Percentiles rank a stretch among this genome's conserved stretches.
These are phyloP conservation scores for Leishmania arabica DNA, from an alignment of 208 protist genomes.

Conservation along the genomic window DNA sequence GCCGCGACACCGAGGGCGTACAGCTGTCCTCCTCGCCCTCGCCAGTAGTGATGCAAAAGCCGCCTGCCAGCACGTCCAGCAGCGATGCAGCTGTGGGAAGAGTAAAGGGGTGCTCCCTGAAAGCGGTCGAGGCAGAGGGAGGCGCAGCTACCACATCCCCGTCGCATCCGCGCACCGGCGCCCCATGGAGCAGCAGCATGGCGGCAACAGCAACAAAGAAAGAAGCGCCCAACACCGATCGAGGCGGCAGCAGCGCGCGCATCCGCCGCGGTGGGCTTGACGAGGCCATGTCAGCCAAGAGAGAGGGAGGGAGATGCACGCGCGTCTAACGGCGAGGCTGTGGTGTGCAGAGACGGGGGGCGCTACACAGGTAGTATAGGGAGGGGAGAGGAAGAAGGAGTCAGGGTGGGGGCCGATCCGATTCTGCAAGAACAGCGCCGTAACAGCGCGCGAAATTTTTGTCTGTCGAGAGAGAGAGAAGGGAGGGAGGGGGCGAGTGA, in stretches of 20 bases:
- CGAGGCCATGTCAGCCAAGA: not conserved
- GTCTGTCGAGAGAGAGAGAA: not conserved
- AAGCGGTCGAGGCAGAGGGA: not conserved
- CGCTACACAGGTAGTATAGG: not conserved
- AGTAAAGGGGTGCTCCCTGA: not conserved
- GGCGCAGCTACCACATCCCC: not conserved
- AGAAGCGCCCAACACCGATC: not conserved
- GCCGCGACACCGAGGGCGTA: not conserved
- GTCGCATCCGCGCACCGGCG: not conserved
- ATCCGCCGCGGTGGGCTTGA: not conserved
- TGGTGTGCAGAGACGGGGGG: not conserved
- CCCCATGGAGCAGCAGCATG: not conserved
- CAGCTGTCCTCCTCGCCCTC: not conserved
- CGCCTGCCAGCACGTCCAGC: not conserved
- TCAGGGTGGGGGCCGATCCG: not conserved
- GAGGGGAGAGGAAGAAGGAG: not conserved
- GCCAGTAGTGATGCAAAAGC: not conserved
- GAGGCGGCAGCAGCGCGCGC: not conserved
- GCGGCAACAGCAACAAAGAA: not conserved
- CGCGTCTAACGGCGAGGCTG: not conserved
- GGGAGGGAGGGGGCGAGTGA: not conserved
- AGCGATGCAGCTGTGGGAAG: conserved; percentile 1
- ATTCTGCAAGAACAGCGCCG: not conserved
- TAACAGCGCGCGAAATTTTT: not conserved
- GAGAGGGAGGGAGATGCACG: not conserved